Conservation (phyloP, 768 basidiomycete species). For the Mycena albidolilacea region DNA sequence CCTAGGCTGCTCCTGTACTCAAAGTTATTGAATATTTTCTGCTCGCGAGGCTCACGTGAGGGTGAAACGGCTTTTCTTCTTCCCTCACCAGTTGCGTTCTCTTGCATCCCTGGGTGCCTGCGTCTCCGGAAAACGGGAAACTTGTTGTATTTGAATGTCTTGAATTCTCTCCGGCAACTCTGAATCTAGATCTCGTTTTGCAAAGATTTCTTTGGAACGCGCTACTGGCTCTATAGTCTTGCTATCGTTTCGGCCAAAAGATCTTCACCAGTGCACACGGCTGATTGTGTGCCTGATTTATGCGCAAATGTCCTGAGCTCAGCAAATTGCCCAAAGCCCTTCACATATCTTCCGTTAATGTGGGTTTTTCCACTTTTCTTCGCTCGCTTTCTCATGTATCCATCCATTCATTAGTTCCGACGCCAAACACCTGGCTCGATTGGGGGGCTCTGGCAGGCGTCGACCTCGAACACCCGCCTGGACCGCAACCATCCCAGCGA, state of each 20-base stretch:
- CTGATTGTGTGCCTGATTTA: not conserved
- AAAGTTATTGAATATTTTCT: too few relatives aligned
- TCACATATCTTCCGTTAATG: constrained; percentile 53
- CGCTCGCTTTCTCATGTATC: not conserved
- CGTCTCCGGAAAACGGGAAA: too few relatives aligned
- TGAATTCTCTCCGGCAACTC: not conserved
- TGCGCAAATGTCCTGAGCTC: constrained; percentile 49
- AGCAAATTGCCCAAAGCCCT: constrained; percentile 51
- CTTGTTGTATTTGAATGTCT: not conserved
- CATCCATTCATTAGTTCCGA: constrained; percentile 50
- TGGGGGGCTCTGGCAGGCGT: constrained; percentile 28
- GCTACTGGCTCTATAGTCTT: not conserved
- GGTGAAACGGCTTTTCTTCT: too few relatives aligned
- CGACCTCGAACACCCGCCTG: constrained; percentile 31
- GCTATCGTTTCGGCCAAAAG: not conserved
- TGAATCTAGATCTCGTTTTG: not conserved
- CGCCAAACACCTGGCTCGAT: constrained; percentile 58
- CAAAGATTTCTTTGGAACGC: not conserved
- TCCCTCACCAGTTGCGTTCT: too few relatives aligned
- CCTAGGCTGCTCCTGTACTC: too few relatives aligned
- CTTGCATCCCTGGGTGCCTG: too few relatives aligned
- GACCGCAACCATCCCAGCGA: constrained; percentile 50
- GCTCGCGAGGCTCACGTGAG: too few relatives aligned
- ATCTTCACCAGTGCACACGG: not conserved
- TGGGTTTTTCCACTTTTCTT: constrained; percentile 38